Evolutionary conservation across 805 yeast genomes (phyloP).

Genomic region (Ogataea dorogensis): DNA sequence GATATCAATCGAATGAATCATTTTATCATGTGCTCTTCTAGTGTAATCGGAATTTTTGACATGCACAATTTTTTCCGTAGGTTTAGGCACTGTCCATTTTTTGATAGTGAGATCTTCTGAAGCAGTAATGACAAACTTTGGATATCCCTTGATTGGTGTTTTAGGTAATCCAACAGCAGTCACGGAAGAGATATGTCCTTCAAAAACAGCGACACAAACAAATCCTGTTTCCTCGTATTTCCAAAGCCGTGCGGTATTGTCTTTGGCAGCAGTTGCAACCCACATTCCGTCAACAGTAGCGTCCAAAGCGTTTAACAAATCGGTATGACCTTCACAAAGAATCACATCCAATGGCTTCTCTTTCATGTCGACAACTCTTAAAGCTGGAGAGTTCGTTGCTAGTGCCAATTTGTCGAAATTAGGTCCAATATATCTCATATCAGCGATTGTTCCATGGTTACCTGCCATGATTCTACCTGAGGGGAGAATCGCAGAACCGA

Average conservation of each 20-base stretch:
- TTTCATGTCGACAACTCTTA: constrained; percentile 69
- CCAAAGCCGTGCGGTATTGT: constrained; percentile 85
- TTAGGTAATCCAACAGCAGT: constrained; percentile 79
- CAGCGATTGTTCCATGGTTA: constrained; percentile 94
- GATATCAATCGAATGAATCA: constrained; percentile 84
- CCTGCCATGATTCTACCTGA: constrained; percentile 69
- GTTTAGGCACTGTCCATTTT: constrained; percentile 73
- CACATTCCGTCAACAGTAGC: constrained; percentile 77
- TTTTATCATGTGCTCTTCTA: constrained; percentile 94
- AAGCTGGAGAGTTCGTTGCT: constrained; percentile 91
- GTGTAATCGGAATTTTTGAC: constrained; percentile 78
- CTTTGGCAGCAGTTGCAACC: constrained; percentile 93
- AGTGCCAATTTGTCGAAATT: constrained; percentile 58
- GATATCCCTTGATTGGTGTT: constrained; percentile 42
- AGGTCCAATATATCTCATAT: constrained; percentile 76
- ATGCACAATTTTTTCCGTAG: constrained; percentile 22
- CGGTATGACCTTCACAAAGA: constrained; percentile 78
- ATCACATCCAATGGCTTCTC: constrained; percentile 57
- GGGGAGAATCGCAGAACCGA: constrained; percentile 37
- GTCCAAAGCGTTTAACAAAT: constrained; percentile 78
- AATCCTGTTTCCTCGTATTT: constrained; percentile 45
- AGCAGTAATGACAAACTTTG: constrained; percentile 76
- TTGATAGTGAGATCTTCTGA: constrained; percentile 83
- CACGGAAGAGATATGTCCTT: constrained; percentile 86
- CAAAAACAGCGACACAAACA: constrained; percentile 56